phyloP scores from a whole-genome alignment of 495 filamentous ascomycete genomes.

The Trichocladium antarcticum region DNA sequence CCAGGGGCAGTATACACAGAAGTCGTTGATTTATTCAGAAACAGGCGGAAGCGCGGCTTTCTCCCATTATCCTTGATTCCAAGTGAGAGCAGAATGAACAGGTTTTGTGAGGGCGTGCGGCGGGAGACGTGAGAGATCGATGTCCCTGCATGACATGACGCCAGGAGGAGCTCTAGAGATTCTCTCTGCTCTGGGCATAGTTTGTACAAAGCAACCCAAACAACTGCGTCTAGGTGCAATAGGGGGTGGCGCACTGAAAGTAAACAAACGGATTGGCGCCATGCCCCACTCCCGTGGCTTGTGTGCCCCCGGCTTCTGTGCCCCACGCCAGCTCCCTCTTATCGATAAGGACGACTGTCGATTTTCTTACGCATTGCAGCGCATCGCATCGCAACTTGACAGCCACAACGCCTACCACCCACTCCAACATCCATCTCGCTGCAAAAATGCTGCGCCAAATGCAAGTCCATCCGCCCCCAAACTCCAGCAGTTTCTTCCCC shows the following conservation, averaged over 20 bases:
- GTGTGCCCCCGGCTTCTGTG: too few species aligned
- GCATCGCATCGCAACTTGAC: background rate
- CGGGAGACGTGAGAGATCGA: too few species aligned
- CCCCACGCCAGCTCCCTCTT: slow-evolving; percentile 10
- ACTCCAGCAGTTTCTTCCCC: background rate
- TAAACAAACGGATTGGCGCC: background rate
- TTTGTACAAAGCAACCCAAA: too few species aligned
- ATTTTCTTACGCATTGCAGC: slow-evolving; percentile 13
- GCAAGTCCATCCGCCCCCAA: slow-evolving; percentile 6
- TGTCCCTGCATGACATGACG: too few species aligned
- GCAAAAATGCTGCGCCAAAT: slow-evolving; percentile 27
- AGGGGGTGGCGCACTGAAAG: background rate
- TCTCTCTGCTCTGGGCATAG: too few species aligned
- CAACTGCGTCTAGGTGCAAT: background rate
- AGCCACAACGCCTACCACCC: background rate
- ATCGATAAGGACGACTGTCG: slow-evolving; percentile 12
- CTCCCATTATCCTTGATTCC: too few species aligned
- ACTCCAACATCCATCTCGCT: background rate
- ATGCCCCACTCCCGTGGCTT: background rate
- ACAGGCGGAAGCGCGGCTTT: too few species aligned
- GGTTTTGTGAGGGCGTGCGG: too few species aligned
- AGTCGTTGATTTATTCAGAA: too few species aligned
- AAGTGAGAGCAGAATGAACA: too few species aligned
- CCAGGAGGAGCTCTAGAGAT: too few species aligned
- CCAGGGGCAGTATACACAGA: too few species aligned